Evolutionary conservation across 164 flowering plant species (phyloP), one percentile per base, ranked within the genome.

Genomic region (Tetracentron sinense): DNA sequence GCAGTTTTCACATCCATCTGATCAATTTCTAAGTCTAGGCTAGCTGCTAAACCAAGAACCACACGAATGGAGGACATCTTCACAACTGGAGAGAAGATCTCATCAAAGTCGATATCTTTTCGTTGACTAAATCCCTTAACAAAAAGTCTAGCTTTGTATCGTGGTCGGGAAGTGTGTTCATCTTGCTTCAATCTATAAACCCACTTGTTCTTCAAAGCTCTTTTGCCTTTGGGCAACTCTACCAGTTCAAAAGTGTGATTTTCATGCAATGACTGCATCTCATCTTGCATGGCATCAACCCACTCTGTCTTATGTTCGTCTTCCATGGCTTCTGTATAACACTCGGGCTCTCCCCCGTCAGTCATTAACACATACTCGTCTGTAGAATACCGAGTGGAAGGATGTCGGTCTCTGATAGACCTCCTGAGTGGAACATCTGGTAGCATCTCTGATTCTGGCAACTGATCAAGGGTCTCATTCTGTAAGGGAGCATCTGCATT

Each of bases 241-340:
- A 72, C 74, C 21, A 72, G 22, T 1, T 72, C 69, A 54, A 46
- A 75, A 0, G 68, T 69, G n/a, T 69, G 67, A 21, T 72, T 76
- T 28, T 65, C 66, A 53, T 61, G 56, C 52, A 72, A 59, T 6
- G 66, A 75, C 12, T 62, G 33, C 47, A 72, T 72, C 59, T 72
- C 69, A 10, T 71, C 68, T 48, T 71, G 20, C 67, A 75, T 75
- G 21, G 75, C 63, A 1, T 35, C 29, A 14, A 58, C 6, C 72
- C 76, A 73, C 47, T 68, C 44, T 0, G 54, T n/a, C 16, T 63
- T 66, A 0, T 62, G 14, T n/a, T 44, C 52, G 21, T 50, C 17
- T 1, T 12, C 15, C 14, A 48, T 27, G 11, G 53, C 56, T 25
- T 70, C 68, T 38, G 49, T 31, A 42, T 48, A 66, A 28, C 44